A percentile compares a stretch with the other conserved stretches of the same genome.
Conservation (phyloP, 2,329 filamentous ascomycete species). For the Anthostomella pinea region DNA sequence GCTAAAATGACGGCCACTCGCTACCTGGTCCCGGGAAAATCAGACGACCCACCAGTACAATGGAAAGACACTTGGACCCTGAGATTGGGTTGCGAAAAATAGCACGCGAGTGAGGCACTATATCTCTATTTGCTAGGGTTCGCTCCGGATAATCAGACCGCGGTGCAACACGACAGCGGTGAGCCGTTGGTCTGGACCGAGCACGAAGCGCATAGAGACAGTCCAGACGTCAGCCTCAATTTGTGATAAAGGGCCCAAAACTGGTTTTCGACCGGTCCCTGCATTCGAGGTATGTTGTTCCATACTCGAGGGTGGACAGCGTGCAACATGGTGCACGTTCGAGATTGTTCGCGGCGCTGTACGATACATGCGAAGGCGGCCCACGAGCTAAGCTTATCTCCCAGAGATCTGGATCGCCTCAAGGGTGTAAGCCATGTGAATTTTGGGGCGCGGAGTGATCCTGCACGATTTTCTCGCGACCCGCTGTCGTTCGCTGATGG, state of each 20-base stretch:
- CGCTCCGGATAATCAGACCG: conserved; percentile 21
- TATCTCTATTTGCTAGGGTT: conserved; percentile 6
- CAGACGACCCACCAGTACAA: conserved; percentile 3
- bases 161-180: conserved; percentile 7
- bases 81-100: conserved; percentile 19
- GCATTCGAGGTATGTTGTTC: conserved; percentile 10
- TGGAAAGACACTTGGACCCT: conserved; percentile 12
- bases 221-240: conserved; percentile 27
- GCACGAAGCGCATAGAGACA: too few species aligned
- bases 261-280: conserved; percentile 4
- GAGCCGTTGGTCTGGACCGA: conserved; percentile 22
- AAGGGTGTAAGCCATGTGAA: too few species aligned
- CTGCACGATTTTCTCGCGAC: too few species aligned
- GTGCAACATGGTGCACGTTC: too few species aligned
- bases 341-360: too few species aligned
- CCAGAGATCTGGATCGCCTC: too few species aligned
- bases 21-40: conserved; percentile 14
- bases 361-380: too few species aligned
- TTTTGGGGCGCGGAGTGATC: too few species aligned
- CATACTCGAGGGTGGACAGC: too few species aligned
- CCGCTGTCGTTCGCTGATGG: too few species aligned
- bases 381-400: too few species aligned
- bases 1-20: conserved; percentile 14
- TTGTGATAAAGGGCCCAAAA: conserved; percentile 12
- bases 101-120: conserved; percentile 15